A percentile compares a stretch with the other conserved stretches of the same genome.
Evolutionary conservation across 805 yeast genomes (phyloP).

Genomic region (Candida succiphila): DNA sequence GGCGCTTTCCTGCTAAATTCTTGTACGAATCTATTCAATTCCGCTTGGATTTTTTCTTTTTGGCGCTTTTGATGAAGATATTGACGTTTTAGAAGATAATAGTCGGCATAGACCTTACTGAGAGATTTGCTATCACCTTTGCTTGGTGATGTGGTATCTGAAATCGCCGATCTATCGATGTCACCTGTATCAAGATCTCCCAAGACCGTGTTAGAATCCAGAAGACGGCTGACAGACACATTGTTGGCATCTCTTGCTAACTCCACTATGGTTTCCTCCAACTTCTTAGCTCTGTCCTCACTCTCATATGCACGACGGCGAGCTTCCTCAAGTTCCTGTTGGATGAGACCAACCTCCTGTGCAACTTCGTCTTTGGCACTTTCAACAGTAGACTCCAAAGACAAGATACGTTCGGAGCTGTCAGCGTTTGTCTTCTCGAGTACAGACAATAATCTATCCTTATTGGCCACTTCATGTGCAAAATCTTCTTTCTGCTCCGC

Average conservation of each 20-base stretch:
- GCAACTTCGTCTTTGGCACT: constrained; percentile 29
- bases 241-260: constrained; percentile 11
- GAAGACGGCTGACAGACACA: constrained; percentile 1
- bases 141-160: constrained; percentile 51
- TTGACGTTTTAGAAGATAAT: constrained; percentile 53
- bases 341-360: constrained; percentile 24
- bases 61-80: constrained; percentile 60
- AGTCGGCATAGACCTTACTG: constrained; percentile 57
- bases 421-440: constrained; percentile 45
- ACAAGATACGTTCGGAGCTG: constrained; percentile 38
- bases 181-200: constrained; percentile 9
- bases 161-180: constrained; percentile 20
- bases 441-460: constrained; percentile 50
- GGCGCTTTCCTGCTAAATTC: constrained; percentile 81
- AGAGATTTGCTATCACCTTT: constrained; percentile 41
- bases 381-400: constrained; percentile 39
- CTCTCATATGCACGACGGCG: constrained; percentile 24
- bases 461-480: constrained; percentile 46
- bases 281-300: constrained; percentile 28
- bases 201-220: no score
- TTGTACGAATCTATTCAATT: constrained; percentile 58
- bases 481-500: constrained; percentile 38
- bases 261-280: constrained; percentile 36
- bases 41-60: constrained; percentile 59
- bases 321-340: constrained; percentile 24